Percentiles rank a stretch among this genome's conserved stretches.
phyloP scores from a whole-genome alignment of 331 rosid genomes.

The Acacia concinna region DNA sequence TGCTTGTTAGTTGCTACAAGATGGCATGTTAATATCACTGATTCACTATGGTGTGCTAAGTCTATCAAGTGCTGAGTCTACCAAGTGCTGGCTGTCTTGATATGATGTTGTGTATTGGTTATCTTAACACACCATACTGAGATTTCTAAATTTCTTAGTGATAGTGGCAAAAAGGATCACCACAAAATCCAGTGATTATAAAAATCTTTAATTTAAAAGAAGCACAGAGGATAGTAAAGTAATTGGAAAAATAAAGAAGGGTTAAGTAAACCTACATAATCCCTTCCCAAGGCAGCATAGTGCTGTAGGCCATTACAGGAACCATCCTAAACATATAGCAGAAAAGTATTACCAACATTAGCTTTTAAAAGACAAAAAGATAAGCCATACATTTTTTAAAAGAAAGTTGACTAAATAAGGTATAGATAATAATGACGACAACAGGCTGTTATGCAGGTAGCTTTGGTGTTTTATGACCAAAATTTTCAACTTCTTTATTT shows the following conservation, averaged over 20 bases:
- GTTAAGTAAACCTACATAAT: conserved; percentile 51
- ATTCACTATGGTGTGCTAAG: neutral
- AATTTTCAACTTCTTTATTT: conserved; percentile 5
- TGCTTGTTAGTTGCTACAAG: neutral
- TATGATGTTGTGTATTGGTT: neutral
- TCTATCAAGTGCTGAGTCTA: neutral
- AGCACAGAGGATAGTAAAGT: conserved; percentile 19
- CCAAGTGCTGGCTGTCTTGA: neutral
- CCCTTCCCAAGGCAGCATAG: conserved; percentile 90
- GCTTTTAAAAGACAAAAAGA: neutral
- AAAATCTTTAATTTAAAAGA: neutral
- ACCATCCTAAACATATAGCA: conserved; percentile 69
- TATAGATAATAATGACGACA: neutral
- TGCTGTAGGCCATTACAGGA: conserved; percentile 95
- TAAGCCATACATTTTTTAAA: conserved; percentile 8
- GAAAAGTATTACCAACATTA: conserved; percentile 20
- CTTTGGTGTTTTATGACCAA: neutral
- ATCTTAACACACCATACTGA: neutral
- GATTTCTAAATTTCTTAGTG: neutral
- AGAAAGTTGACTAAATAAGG: neutral
- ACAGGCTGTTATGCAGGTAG: neutral
- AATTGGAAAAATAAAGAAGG: conserved; percentile 22
- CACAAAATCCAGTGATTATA: neutral
- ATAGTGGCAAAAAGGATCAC: conserved; percentile 3
- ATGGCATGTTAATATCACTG: neutral